phyloP scores from a whole-genome alignment of 192 early-diverging fungal species.

The Gonapodya sp. region DNA sequence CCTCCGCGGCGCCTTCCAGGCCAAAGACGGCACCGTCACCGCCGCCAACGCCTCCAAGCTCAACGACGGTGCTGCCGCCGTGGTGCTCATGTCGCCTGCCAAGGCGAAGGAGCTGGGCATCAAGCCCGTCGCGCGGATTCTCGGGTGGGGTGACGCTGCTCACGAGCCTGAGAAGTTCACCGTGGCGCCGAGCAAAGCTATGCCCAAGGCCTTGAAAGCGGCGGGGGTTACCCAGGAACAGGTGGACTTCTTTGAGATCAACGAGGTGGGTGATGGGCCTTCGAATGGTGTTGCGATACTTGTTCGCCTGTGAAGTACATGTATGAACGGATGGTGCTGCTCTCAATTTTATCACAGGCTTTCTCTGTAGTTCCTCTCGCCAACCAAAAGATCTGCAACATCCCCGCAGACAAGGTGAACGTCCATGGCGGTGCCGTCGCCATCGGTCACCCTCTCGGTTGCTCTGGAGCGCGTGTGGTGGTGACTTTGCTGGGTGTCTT shows the following conservation, averaged over 20 bases:
- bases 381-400: slow-evolving; percentile 68
- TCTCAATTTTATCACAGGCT: slow-evolving; percentile 22
- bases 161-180: slow-evolving; percentile 65
- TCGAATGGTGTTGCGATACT: too few species aligned
- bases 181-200: slow-evolving; percentile 61
- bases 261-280: too few species aligned
- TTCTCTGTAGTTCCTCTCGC: slow-evolving; percentile 76
- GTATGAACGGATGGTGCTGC: not conserved
- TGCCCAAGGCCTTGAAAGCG: slow-evolving; percentile 62
- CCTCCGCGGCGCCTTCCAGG: slow-evolving; percentile 78
- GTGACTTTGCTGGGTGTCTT: slow-evolving; percentile 70
- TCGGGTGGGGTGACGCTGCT: slow-evolving; percentile 65
- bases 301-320: not conserved
- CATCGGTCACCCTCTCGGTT: slow-evolving; percentile 96
- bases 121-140: slow-evolving; percentile 33
- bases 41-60: slow-evolving; percentile 75
- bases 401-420: slow-evolving; percentile 74
- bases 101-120: slow-evolving; percentile 27
- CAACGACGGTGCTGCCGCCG: slow-evolving; percentile 69
- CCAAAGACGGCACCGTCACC: slow-evolving; percentile 80
- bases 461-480: slow-evolving; percentile 84
- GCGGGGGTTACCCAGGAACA: slow-evolving; percentile 43
- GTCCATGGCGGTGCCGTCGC: slow-evolving; percentile 93
- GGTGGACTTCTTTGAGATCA: slow-evolving; percentile 71
- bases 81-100: slow-evolving; percentile 60